Percentiles rank a stretch among this genome's conserved stretches.
These are phyloP conservation scores for Scenedesmus sp. DNA, from an alignment of 163 green algal genomes.

Conservation along the genomic window DNA sequence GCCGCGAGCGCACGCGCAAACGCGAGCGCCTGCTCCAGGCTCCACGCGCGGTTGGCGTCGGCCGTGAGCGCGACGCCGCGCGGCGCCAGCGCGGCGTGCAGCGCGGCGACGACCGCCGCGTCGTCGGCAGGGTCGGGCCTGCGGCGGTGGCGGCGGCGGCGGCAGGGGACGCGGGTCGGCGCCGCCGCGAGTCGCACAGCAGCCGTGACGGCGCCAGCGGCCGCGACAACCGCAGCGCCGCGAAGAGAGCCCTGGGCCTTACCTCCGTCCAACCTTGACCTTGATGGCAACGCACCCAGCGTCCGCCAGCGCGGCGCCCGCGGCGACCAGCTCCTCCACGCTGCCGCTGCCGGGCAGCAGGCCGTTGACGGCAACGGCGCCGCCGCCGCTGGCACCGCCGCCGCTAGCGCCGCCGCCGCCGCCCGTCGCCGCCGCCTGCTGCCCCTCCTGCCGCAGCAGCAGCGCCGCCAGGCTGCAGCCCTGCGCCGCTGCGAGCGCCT, in stretches of 20 bases:
- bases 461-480: constrained; percentile 47
- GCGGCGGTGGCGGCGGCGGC: neutral
- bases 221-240: too few species aligned
- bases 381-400: neutral
- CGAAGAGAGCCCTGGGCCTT: too few species aligned
- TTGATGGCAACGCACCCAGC: constrained; percentile 82
- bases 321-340: constrained; percentile 42
- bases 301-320: constrained; percentile 56
- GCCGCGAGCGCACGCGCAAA: constrained; percentile 61
- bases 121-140: constrained; percentile 63
- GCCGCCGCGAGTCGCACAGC: too few species aligned
- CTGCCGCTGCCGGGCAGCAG: constrained; percentile 57
- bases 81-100: constrained; percentile 73
- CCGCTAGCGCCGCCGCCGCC: too few species aligned
- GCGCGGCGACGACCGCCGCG: constrained; percentile 67
- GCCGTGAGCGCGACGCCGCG: constrained; percentile 71
- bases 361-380: constrained; percentile 52
- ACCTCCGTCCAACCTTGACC: constrained; percentile 82
- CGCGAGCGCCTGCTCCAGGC: constrained; percentile 70
- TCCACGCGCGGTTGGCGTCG: constrained; percentile 94
- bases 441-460: constrained; percentile 34
- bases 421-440: too few species aligned
- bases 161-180: too few species aligned
- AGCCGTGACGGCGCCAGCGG: too few species aligned
- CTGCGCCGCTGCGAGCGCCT: constrained; percentile 62